These are phyloP conservation scores for Acidomyces sp. DNA, from an alignment of 495 filamentous ascomycete species.

Conservation along the genomic window DNA sequence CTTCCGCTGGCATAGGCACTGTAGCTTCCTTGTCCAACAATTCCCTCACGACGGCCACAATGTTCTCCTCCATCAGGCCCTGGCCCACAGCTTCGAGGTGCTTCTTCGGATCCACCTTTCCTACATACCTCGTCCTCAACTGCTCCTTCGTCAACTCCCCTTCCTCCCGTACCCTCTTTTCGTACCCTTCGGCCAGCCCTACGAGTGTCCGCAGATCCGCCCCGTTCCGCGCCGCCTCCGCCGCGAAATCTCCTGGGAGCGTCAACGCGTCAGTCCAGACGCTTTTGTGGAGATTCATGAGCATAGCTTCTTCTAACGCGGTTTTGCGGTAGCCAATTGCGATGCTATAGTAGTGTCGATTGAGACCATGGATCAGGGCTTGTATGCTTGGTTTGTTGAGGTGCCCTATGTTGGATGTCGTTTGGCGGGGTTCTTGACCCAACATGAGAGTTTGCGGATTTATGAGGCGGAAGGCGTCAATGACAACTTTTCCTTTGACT, in stretches of 20 bases:
- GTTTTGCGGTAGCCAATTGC: slow-evolving; percentile 97
- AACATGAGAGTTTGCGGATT: slow-evolving; percentile 98
- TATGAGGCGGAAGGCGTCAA: slow-evolving; percentile 97
- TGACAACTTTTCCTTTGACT: slow-evolving; percentile 98
- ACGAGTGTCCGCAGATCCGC: slow-evolving; percentile 80
- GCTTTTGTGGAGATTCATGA: slow-evolving; percentile 99
- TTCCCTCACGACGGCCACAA: slow-evolving; percentile 85
- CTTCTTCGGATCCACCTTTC: slow-evolving; percentile 98
- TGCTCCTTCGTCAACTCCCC: slow-evolving; percentile 93
- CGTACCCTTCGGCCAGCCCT: slow-evolving; percentile 82
- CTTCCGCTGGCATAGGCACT: too few species aligned
- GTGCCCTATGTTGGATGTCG: slow-evolving; percentile 92
- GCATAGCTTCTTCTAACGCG: slow-evolving; percentile 94
- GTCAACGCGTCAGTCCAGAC: slow-evolving; percentile 96
- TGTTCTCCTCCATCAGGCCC: slow-evolving; percentile 95
- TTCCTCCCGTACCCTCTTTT: slow-evolving; percentile 97
- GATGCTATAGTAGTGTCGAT: slow-evolving; percentile 98
- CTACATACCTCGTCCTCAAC: slow-evolving; percentile 96
- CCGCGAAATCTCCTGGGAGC: slow-evolving; percentile 92
- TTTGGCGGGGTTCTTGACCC: slow-evolving; percentile 96
- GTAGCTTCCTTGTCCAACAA: slow-evolving; percentile 99
- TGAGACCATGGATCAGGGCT: slow-evolving; percentile 95
- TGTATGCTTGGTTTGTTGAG: slow-evolving; percentile 98
- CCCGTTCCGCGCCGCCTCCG: slow-evolving; percentile 69
- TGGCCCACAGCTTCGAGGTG: slow-evolving; percentile 94